Evolutionary conservation across 108 stramenopile genomes (phyloP).

Genomic region (Phaeodactylum tricornutum): DNA sequence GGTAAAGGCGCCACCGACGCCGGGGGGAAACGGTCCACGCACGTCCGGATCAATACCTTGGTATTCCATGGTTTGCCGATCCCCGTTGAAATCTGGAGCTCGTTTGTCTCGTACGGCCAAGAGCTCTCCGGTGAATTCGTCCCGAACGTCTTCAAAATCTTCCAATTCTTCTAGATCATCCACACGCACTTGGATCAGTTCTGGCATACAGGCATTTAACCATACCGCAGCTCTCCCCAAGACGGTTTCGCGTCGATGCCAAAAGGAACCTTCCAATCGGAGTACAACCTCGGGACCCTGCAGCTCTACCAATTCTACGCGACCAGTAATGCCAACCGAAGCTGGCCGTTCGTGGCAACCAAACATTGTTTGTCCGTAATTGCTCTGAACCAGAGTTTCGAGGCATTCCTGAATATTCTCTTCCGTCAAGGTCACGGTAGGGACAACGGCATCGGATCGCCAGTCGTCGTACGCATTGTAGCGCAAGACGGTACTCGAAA

Average conservation of each 20-base stretch:
- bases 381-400: constrained; percentile 51
- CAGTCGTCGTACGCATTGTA: constrained; percentile 66
- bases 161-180: constrained; percentile 36
- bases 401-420: constrained; percentile 44
- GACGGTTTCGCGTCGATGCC: constrained; percentile 62
- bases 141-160: constrained; percentile 59
- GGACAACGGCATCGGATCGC: constrained; percentile 40
- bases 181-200: constrained; percentile 47
- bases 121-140: constrained; percentile 62
- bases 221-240: constrained; percentile 75
- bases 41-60: constrained; percentile 73
- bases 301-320: constrained; percentile 49
- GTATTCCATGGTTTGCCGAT: constrained; percentile 72
- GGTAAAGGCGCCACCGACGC: constrained; percentile 24
- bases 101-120: constrained; percentile 41
- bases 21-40: constrained; percentile 54
- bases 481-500: background rate
- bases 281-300: constrained; percentile 56
- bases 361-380: constrained; percentile 73
- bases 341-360: constrained; percentile 50
- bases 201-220: constrained; percentile 67
- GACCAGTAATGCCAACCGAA: constrained; percentile 43
- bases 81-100: constrained; percentile 60
- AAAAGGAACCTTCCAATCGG: constrained; percentile 38
- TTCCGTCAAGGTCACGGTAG: constrained; percentile 34